Base-by-base conservation (phyloP, 352 stramenopile genomes). In the Plasmopara muralis region DNA sequence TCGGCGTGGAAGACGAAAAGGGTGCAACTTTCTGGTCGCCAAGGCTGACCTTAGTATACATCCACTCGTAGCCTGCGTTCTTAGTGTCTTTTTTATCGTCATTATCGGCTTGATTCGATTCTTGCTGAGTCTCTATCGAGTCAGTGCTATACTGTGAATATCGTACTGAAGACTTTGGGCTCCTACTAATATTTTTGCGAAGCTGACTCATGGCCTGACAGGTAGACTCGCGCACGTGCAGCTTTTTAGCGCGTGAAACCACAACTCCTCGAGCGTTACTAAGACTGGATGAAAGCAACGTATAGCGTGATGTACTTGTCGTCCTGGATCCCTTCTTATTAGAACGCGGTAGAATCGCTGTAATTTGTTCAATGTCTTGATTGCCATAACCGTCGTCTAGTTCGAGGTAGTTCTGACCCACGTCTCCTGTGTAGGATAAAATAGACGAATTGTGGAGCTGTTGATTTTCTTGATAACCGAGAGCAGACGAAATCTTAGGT, bases 171-270 rank as follows among this genome's bases (percentile, higher is more conserved):
- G 46, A 57, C 12, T 44, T 25, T 0, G 51, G 8, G 15, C 28
- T 31, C 37, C 57, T 52, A 2, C 25, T 7, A 41, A 58, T 53
- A n/a, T 28, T 54, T 38, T 64, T 68, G 40, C 55, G 55, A 15
- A 68, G 42, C 3, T 64, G 55, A 15, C 33, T 52, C 18, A 68
- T 55, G 30, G 55, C 60, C 14, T 64, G 49, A 28, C 46, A 50
- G 25, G 60, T 62, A 15, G 60, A 68, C 16, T 60, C 60, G 8
- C 55, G 60, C 9, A 68, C 49, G 31, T 68, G 60, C n/a, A 68
- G 46, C 41, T 60, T 63, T 35, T 57, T 60, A 15, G 55, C 53
- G 18, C 25, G 47, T 4, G 44, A 44, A 15, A 34, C 20, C 25
- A 68, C 38, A 20, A 50, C 44, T 9, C 20, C 49, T 8, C 55